Evolutionary conservation across 1,139 yeast species (phyloP).

Genomic region (Taphrina communis): DNA sequence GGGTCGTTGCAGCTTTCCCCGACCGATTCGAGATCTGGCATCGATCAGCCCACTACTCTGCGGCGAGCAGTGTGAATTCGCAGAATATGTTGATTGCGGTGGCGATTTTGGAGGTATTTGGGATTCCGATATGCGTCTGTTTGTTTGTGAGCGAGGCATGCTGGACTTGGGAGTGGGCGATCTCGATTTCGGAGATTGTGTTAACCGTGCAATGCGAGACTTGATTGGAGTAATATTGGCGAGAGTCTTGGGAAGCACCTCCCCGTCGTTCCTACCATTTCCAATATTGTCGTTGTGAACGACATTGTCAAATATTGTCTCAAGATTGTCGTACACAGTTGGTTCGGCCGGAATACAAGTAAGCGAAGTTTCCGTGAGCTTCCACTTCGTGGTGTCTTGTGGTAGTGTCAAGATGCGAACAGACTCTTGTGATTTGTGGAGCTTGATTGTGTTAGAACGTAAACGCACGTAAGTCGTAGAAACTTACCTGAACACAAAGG

Average conservation of each 20-base stretch:
- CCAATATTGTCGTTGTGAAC: not conserved
- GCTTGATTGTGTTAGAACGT: not conserved
- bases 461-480: too few relatives aligned
- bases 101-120: not conserved
- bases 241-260: not conserved
- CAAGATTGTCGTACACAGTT: not conserved
- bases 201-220: conserved; percentile 3
- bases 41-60: not conserved
- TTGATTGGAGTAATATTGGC: not conserved
- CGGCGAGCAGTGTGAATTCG: not conserved
- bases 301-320: not conserved
- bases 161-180: not conserved
- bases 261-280: not conserved
- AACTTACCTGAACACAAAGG: not conserved
- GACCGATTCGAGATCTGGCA: conserved; percentile 2
- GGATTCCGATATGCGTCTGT: not conserved
- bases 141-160: not conserved
- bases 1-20: not conserved
- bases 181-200: not conserved
- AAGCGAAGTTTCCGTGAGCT: not conserved
- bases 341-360: not conserved
- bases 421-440: not conserved
- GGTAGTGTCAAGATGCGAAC: conserved; percentile 2
- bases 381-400: not conserved
- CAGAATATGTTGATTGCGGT: not conserved